Conservation (phyloP, 345 rosid species). For the Populus pruinosa region DNA sequence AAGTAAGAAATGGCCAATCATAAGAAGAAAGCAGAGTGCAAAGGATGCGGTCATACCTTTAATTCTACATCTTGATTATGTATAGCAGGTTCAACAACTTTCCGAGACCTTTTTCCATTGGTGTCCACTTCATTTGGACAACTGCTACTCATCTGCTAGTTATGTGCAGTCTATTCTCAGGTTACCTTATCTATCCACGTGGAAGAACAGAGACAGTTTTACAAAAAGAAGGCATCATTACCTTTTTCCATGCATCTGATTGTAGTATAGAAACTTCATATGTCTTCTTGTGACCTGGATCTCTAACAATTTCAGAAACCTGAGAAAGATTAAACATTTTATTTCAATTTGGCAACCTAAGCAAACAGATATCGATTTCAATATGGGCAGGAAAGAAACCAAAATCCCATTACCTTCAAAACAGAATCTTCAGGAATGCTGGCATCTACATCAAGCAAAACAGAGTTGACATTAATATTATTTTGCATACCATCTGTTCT, state of each 20-base stretch:
- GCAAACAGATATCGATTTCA: constrained; percentile 6
- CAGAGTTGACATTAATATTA: constrained; percentile 23
- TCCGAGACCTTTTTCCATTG: constrained; percentile 26
- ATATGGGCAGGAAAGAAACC: background rate
- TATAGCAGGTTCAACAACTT: constrained; percentile 21
- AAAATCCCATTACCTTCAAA: constrained; percentile 1
- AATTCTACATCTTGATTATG: constrained; percentile 35
- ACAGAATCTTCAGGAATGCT: constrained; percentile 17
- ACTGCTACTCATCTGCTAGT: constrained; percentile 45
- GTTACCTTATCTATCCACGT: constrained; percentile 7
- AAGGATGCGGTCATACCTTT: constrained; percentile 36
- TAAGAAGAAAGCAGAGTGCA: background rate
- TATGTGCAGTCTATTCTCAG: constrained; percentile 2
- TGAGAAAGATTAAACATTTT: constrained; percentile 24
- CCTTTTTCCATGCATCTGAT: constrained; percentile 78
- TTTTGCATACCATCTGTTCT: constrained; percentile 30
- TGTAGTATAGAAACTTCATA: constrained; percentile 74
- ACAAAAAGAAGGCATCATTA: constrained; percentile 1
- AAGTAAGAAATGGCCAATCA: constrained; percentile 5
- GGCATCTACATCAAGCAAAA: constrained; percentile 35
- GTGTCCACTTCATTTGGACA: constrained; percentile 30
- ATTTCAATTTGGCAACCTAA: constrained; percentile 7
- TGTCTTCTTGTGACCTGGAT: constrained; percentile 65
- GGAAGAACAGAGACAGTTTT: background rate
- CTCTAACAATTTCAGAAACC: constrained; percentile 44